Evolutionary conservation across 805 yeast genomes (phyloP).

Genomic region (Kodamaea kakaduensis): DNA sequence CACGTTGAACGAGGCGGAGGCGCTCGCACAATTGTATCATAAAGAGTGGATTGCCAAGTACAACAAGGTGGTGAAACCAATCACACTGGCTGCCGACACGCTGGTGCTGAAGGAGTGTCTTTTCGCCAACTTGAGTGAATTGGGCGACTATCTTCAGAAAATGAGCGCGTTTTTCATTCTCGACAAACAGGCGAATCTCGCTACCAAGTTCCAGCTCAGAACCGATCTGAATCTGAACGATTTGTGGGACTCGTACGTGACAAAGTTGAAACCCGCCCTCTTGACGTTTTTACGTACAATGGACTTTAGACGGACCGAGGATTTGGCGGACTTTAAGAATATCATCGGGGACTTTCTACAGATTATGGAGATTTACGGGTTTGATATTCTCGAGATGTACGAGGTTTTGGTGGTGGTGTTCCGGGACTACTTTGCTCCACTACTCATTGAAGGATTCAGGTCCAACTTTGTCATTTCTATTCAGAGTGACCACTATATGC

Average conservation of each 20-base stretch:
- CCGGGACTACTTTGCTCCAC: slow-evolving; percentile 53
- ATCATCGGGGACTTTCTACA: slow-evolving; percentile 68
- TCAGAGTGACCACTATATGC: slow-evolving; percentile 84
- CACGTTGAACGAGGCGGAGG: slow-evolving; percentile 62
- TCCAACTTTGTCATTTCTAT: slow-evolving; percentile 59
- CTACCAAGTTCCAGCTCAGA: slow-evolving; percentile 63
- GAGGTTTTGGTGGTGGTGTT: slow-evolving; percentile 57
- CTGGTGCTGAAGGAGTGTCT: slow-evolving; percentile 17
- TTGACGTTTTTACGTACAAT: slow-evolving; percentile 42
- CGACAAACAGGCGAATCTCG: slow-evolving; percentile 63
- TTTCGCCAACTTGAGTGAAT: slow-evolving; percentile 28
- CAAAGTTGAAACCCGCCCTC: slow-evolving; percentile 58
- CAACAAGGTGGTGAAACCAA: slow-evolving; percentile 65
- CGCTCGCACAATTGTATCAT: slow-evolving; percentile 57
- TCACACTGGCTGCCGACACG: slow-evolving; percentile 30
- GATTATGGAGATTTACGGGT: slow-evolving; percentile 68
- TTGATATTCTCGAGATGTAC: slow-evolving; percentile 57
- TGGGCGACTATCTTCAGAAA: slow-evolving; percentile 55
- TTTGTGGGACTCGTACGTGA: slow-evolving; percentile 67
- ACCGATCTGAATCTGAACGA: slow-evolving; percentile 60
- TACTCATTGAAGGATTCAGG: slow-evolving; percentile 52
- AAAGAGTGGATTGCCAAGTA: slow-evolving; percentile 71
- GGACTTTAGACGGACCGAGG: slow-evolving; percentile 29
- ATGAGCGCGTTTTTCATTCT: slow-evolving; percentile 73
- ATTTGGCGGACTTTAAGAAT: slow-evolving; percentile 53